Evolutionary conservation across 768 basidiomycete species (phyloP), one percentile per base, ranked within the genome.

Genomic region (Amylocystis lapponica): DNA sequence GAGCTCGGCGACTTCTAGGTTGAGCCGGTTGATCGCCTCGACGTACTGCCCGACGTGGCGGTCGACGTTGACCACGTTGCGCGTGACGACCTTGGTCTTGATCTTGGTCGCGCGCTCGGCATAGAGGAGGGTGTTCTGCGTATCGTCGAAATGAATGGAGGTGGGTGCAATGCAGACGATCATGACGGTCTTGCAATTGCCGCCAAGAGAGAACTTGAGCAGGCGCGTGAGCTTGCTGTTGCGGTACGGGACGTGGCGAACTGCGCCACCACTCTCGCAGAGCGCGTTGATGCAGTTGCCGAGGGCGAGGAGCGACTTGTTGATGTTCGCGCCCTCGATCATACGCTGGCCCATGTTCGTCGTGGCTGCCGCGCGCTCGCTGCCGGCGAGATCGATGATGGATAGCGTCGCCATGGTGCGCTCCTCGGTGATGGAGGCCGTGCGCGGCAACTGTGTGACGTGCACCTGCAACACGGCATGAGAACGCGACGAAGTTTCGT

Each of bases 131-230:
- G 96, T 98, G 61, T 99, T 99, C 61, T 96, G 92, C 25, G 96
- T 98, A 62, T 99, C 96, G 58, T 98, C 96, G 61, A 97, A 96
- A 66, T 99, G 93, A 27, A 78, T 78, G 27, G 92, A 93, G 4
- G 93, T 92, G 2, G 96, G 96, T 1, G 93, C 93, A 36, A 99
- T 74, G 61, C 96, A 98, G 48, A 98, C 95, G 50, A 97, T 91
- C 96, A 98, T 99, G 59, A 96, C 93, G 1, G 96, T 99, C 67
- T 95, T 91, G 77, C 96, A 99, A 64, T 98, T 98, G 5, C 96
- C 96, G 1, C 95, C 95, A 36, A 98, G 78, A 1, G 95, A 94
- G 70, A 97, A 97, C 65, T 97, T 98, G 59, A 98, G 83, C 34
- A 98, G 67, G 32, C 96, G 87, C 1, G 96, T 99, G 51, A 99